These are phyloP conservation scores for Phytophthora meadii DNA, from an alignment of 352 stramenopile species.

Conservation along the genomic window DNA sequence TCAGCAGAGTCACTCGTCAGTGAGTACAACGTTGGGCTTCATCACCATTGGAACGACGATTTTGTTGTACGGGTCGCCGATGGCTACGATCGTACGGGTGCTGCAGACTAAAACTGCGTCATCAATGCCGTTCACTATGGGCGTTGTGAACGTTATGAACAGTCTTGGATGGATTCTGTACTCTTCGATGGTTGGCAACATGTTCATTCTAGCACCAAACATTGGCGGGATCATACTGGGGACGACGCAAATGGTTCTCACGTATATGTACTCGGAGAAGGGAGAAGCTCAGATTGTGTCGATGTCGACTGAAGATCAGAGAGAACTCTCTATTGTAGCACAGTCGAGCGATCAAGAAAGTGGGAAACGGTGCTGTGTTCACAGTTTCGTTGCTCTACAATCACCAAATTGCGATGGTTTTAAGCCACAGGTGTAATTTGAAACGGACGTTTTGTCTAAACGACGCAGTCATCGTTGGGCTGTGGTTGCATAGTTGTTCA, in stretches of 20 bases:
- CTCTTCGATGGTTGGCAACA: slow-evolving; percentile 6
- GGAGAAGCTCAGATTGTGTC: slow-evolving; percentile 13
- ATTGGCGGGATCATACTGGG: slow-evolving; percentile 33
- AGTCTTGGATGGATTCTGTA: slow-evolving; percentile 17
- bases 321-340: background rate
- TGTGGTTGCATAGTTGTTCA: slow-evolving; percentile 15
- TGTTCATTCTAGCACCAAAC: slow-evolving; percentile 44
- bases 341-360: slow-evolving; percentile 1
- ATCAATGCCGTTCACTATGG: slow-evolving; percentile 31
- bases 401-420: background rate
- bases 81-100: slow-evolving; percentile 46
- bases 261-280: slow-evolving; percentile 40
- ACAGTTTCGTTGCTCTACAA: background rate
- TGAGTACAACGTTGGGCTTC: slow-evolving; percentile 43
- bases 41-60: slow-evolving; percentile 52
- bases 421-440: no score
- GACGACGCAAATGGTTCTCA: slow-evolving; percentile 45
- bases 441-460: background rate
- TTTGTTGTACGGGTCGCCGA: slow-evolving; percentile 56
- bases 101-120: slow-evolving; percentile 26
- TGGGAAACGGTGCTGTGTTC: background rate
- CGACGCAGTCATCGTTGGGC: slow-evolving; percentile 7
- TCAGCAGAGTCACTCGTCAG: slow-evolving; percentile 18
- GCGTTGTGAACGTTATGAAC: slow-evolving; percentile 25
- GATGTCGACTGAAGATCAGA: background rate